These are phyloP conservation scores for Jatropha multifida DNA, from an alignment of 441 rosid species.

Conservation along the genomic window DNA sequence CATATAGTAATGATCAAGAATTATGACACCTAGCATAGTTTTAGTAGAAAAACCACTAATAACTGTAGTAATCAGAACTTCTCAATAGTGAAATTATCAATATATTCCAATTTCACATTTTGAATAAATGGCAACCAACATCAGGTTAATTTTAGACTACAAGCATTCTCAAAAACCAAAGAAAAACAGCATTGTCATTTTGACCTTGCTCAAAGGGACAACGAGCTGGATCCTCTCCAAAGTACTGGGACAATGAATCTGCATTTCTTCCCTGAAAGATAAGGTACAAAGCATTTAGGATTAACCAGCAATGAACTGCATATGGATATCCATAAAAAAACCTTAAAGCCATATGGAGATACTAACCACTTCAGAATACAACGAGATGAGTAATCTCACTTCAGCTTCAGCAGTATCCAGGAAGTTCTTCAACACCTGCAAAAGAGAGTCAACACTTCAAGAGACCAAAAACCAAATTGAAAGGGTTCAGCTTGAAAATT, in stretches of 20 bases:
- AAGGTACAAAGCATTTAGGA: conserved; percentile 13
- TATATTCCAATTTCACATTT: neutral
- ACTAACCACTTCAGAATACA: conserved; percentile 87
- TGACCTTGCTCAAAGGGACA: conserved; percentile 99
- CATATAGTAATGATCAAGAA: neutral
- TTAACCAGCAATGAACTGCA: conserved; percentile 10
- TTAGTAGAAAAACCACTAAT: neutral
- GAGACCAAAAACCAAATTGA: conserved; percentile 1
- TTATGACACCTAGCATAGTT: neutral
- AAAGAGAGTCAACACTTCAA: conserved; percentile 10
- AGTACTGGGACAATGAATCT: conserved; percentile 89
- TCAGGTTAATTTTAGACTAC: neutral
- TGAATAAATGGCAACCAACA: neutral
- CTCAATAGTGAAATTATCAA: neutral
- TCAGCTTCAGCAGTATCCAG: conserved; percentile 90
- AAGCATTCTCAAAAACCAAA: neutral
- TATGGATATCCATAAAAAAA: neutral
- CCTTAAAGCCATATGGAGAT: neutral
- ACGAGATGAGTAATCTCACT: conserved; percentile 69
- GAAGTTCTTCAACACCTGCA: conserved; percentile 75
- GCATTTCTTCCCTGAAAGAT: conserved; percentile 89
- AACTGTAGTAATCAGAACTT: neutral
- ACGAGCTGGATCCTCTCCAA: conserved; percentile 98
- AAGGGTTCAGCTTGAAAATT: neutral
- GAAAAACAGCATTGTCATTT: conserved; percentile 2